Conservation (phyloP, 2,329 filamentous ascomycete species). For the Ophiostoma triangulosporum region DNA sequence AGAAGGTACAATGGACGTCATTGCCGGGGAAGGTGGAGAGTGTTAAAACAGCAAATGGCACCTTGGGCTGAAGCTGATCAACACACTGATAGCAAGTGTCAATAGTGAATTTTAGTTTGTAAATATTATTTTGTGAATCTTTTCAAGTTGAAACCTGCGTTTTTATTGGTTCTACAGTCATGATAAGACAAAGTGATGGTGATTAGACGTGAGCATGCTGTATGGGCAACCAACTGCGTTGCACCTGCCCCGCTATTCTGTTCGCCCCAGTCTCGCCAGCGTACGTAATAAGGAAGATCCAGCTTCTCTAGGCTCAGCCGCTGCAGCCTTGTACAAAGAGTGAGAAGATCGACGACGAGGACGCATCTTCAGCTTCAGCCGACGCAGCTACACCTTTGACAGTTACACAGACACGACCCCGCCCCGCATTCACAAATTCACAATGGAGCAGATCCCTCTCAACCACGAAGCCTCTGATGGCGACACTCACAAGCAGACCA, state of each 20-base stretch:
- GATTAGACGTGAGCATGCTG: not conserved
- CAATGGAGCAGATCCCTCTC: conserved; percentile 53
- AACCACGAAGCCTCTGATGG: conserved; percentile 65
- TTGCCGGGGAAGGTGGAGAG: not conserved
- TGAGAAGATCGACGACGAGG: too few species aligned
- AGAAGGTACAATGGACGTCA: conserved; percentile 6
- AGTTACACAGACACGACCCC: not conserved
- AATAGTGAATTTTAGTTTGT: too few species aligned
- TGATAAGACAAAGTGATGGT: not conserved
- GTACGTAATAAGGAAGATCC: not conserved
- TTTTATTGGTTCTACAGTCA: too few species aligned
- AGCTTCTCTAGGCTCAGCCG: not conserved
- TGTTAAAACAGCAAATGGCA: too few species aligned
- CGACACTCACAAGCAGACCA: conserved; percentile 55
- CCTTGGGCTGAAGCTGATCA: too few species aligned
- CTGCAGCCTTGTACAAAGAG: not conserved
- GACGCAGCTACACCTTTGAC: too few species aligned
- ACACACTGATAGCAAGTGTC: too few species aligned
- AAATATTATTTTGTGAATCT: too few species aligned
- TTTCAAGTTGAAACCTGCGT: too few species aligned
- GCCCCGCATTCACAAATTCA: not conserved
- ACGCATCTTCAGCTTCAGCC: too few species aligned
- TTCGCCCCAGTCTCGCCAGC: not conserved
- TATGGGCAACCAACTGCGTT: not conserved
- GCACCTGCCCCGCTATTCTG: conserved; percentile 9